Conservation (phyloP, 1,284 basidiomycete genomes). For the Erythrobasidium hasegawianum region DNA sequence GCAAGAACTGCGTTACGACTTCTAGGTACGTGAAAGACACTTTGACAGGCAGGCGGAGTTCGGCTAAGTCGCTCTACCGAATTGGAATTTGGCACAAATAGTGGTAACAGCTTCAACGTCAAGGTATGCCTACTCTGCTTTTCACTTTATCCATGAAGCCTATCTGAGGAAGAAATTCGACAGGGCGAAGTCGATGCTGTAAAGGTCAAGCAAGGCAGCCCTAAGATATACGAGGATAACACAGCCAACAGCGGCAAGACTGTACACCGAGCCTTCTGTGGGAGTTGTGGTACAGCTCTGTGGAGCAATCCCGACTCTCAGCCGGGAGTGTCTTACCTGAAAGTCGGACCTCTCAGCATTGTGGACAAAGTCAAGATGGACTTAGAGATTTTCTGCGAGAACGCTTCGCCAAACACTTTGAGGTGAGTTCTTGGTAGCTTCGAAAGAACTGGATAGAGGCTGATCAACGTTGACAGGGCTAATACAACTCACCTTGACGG, state of each 20-base stretch:
- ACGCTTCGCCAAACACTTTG: conserved; percentile 21
- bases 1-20: conserved; percentile 17
- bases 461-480: conserved; percentile 1
- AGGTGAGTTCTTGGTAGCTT: not conserved
- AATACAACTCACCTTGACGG: conserved; percentile 9
- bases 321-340: conserved; percentile 25
- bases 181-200: too few species aligned
- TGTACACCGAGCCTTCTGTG: conserved; percentile 34
- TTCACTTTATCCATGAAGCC: too few species aligned
- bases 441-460: too few species aligned
- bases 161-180: too few species aligned
- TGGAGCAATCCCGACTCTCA: conserved; percentile 15
- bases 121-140: not conserved
- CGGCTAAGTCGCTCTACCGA: not conserved
- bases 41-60: not conserved
- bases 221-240: conserved; percentile 13
- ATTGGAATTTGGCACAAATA: not conserved
- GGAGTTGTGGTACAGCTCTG: conserved; percentile 30
- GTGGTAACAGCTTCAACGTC: conserved; percentile 24
- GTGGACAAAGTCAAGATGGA: conserved; percentile 32
- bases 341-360: conserved; percentile 31
- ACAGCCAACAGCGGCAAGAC: conserved; percentile 32
- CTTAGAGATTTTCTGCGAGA: conserved; percentile 30
- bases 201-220: conserved; percentile 24
- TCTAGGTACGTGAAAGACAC: conserved; percentile 4